phyloP scores from a whole-genome alignment of 495 filamentous ascomycete genomes.

The Aspergillus leporis region DNA sequence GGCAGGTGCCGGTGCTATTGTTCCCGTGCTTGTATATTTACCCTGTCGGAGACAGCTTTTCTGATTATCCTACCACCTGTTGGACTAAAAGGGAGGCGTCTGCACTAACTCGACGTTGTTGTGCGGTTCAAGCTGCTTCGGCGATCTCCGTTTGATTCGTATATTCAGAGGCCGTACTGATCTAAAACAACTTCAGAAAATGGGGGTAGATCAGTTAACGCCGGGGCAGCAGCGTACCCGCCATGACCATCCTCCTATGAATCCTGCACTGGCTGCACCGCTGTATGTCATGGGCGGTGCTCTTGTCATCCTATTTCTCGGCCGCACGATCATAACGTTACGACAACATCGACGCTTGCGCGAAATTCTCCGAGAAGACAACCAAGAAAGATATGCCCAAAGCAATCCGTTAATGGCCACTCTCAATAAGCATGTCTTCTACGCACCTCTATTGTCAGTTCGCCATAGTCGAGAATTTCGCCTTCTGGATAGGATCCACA shows the following conservation, averaged over 20 bases:
- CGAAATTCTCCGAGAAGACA: slow-evolving; percentile 18
- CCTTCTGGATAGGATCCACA: slow-evolving; percentile 31
- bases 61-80: not conserved
- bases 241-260: slow-evolving; percentile 36
- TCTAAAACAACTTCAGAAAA: slow-evolving; percentile 9
- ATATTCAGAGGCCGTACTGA: not conserved
- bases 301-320: slow-evolving; percentile 28
- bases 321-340: slow-evolving; percentile 27
- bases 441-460: slow-evolving; percentile 38
- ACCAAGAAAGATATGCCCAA: slow-evolving; percentile 27
- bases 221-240: slow-evolving; percentile 24
- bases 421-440: slow-evolving; percentile 44
- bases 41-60: not conserved
- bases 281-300: slow-evolving; percentile 34
- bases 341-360: slow-evolving; percentile 30
- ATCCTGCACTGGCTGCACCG: slow-evolving; percentile 37
- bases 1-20: not conserved
- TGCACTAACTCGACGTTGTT: not conserved
- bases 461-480: slow-evolving; percentile 46
- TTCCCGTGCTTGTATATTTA: slow-evolving; percentile 1
- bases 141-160: not conserved
- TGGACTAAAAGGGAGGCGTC: not conserved
- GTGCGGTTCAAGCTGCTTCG: slow-evolving; percentile 10
- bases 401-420: slow-evolving; percentile 22
- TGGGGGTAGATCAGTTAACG: slow-evolving; percentile 24